Conservation (phyloP, 1,284 basidiomycete genomes). For the Malassezia psittaci region DNA sequence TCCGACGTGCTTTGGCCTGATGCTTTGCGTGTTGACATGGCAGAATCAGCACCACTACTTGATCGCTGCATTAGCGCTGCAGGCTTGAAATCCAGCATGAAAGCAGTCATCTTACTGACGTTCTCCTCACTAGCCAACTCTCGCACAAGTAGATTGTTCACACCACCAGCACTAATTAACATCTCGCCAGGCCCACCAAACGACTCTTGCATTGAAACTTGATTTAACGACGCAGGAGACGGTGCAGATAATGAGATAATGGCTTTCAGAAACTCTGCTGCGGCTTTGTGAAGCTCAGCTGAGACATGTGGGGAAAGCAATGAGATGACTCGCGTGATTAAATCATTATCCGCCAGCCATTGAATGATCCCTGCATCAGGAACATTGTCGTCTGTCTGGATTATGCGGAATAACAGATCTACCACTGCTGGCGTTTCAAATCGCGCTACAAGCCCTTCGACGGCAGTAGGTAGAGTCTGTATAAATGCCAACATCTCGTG, state of each 20-base stretch:
- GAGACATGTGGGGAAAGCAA: constrained; percentile 70
- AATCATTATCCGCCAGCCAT: constrained; percentile 77
- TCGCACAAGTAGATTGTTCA: constrained; percentile 69
- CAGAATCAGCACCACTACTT: background rate
- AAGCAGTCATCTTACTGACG: constrained; percentile 63
- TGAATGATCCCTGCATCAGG: constrained; percentile 65
- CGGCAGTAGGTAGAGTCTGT: constrained; percentile 66
- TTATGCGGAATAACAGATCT: constrained; percentile 80
- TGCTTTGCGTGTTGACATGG: background rate
- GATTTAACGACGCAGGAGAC: constrained; percentile 57
- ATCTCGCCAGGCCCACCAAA: constrained; percentile 22
- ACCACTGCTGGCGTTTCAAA: constrained; percentile 84
- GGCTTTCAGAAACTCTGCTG: constrained; percentile 83
- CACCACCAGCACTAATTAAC: constrained; percentile 21
- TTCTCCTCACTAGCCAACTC: constrained; percentile 72
- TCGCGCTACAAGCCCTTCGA: constrained; percentile 72
- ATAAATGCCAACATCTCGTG: constrained; percentile 90
- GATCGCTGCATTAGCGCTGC: too few relatives aligned
- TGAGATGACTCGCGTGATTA: constrained; percentile 71
- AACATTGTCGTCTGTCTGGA: constrained; percentile 81
- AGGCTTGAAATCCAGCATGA: constrained; percentile 58
- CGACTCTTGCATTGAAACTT: constrained; percentile 45
- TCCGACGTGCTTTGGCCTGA: background rate
- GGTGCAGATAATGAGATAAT: constrained; percentile 91
- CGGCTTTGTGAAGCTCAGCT: constrained; percentile 71